Conservation (phyloP, 202 grass and related monocot genomes). For the Brachypodium distachyon region DNA sequence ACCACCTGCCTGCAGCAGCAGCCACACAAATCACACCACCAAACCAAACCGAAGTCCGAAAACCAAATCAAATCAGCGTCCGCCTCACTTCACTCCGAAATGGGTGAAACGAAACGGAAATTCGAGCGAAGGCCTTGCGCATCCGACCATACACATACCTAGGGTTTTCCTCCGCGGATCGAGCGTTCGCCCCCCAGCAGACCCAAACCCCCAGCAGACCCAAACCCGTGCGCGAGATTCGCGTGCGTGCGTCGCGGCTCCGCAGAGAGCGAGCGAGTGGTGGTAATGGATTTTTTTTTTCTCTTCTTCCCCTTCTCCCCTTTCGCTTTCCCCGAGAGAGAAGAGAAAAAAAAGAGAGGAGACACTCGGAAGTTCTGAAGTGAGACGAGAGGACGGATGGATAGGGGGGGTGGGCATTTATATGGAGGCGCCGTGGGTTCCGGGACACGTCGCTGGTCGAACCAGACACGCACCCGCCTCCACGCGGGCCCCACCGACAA, state of each 20-base stretch:
- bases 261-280: not conserved
- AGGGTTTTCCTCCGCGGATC: conserved; percentile 53
- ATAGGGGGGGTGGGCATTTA: conserved; percentile 32
- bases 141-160: conserved; percentile 13
- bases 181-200: conserved; percentile 1
- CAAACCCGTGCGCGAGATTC: conserved; percentile 33
- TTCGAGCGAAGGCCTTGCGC: no score
- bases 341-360: no score
- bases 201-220: no score
- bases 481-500: fast-evolving
- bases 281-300: not conserved
- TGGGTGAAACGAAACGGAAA: conserved; percentile 5
- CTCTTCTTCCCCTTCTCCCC: not conserved
- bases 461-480: not conserved
- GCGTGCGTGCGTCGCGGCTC: conserved; percentile 2
- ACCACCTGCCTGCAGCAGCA: not conserved
- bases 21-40: not conserved
- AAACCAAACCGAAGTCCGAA: no score
- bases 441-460: conserved; percentile 24
- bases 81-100: not conserved
- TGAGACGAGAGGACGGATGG: not conserved
- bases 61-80: conserved; percentile 5
- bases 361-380: no score
- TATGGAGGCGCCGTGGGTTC: conserved; percentile 37
- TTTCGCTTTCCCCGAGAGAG: not conserved